Evolutionary conservation across 2,329 filamentous ascomycete genomes (phyloP).

Genomic region (Aspergillus pseudonomiae): DNA sequence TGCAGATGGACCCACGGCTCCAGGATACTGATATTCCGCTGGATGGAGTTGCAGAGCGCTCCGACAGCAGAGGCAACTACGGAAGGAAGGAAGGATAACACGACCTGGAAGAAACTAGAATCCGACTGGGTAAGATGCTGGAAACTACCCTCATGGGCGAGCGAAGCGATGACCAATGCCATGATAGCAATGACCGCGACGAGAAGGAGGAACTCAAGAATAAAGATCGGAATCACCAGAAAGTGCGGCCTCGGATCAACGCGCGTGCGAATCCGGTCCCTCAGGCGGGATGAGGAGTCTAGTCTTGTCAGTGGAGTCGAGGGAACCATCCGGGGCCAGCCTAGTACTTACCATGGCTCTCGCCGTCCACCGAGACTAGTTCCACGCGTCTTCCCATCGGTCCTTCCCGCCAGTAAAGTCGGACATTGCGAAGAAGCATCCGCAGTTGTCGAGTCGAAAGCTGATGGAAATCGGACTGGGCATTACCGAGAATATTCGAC

Average conservation of each 20-base stretch:
- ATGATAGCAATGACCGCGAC: slow-evolving; percentile 36
- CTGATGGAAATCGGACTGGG: slow-evolving; percentile 34
- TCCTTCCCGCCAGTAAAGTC: slow-evolving; percentile 33
- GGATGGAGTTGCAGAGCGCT: slow-evolving; percentile 37
- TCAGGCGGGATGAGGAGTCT: slow-evolving; percentile 30
- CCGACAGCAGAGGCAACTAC: slow-evolving; percentile 37
- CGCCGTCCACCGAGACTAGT: slow-evolving; percentile 34
- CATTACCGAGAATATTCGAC: slow-evolving; percentile 31
- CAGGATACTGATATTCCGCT: slow-evolving; percentile 37
- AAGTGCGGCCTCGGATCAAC: slow-evolving; percentile 39
- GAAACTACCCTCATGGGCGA: slow-evolving; percentile 33
- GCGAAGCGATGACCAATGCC: slow-evolving; percentile 31
- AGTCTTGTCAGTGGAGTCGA: slow-evolving; percentile 2
- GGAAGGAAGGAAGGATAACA: slow-evolving; percentile 37
- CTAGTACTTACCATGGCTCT: background rate
- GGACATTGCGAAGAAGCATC: slow-evolving; percentile 30
- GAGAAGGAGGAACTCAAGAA: slow-evolving; percentile 37
- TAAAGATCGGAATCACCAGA: slow-evolving; percentile 37
- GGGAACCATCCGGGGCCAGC: background rate
- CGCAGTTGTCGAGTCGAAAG: slow-evolving; percentile 38
- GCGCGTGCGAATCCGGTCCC: slow-evolving; percentile 26
- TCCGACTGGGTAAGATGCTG: slow-evolving; percentile 35
- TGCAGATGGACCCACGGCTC: slow-evolving; percentile 42
- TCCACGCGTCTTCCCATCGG: slow-evolving; percentile 32
- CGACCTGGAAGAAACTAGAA: slow-evolving; percentile 35